Evolutionary conservation across 1,139 yeast genomes (phyloP), one percentile per base, ranked within the genome.

Genomic region (Candida albicans): DNA sequence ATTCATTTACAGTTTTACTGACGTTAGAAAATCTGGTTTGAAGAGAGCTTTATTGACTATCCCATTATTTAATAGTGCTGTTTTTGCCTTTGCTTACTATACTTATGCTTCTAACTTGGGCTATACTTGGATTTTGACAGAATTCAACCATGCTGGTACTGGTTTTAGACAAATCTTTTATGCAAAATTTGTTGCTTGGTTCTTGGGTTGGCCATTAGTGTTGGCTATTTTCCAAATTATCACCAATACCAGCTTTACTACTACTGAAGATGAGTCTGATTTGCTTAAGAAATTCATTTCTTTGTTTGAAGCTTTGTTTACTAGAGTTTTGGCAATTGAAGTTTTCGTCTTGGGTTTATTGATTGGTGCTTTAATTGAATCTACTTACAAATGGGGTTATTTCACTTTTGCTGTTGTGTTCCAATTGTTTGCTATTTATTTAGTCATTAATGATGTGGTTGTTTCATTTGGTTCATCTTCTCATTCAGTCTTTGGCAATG

Each of bases 101-200:
- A 79, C 87, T 3, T 67, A 78, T 62, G 89, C 89, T 42, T 79
- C 89, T 25, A 71, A 84, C 58, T 72, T 84, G 54, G 90, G 90
- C 64, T 81, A 79, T 73, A 64, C 87, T 34, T 72, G 70, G 37
- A 69, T 77, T 41, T 65, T 64, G 31, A 75, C 75, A 34, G 84
- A 82, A 55, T 84, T 82, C 59, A 63, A 73, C 53, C 85, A 81
- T 59, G 77, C 73, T 25, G 62, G 64, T 26, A 60, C 49, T 34
- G 67, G 58, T 33, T 67, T 73, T 33, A 78, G 90, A 66, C 87
- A 84, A 64, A 68, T 84, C 53, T 84, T 82, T 58, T 84, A 83
- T 57, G 76, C 78, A 22, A 77, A 82, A 59, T 83, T 70, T 57
- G 72, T 84, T 54, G 89, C 84, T 43, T 84, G 85, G 83, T 82